Conservation (phyloP, 345 rosid species). For the Syzygium oleosum region DNA sequence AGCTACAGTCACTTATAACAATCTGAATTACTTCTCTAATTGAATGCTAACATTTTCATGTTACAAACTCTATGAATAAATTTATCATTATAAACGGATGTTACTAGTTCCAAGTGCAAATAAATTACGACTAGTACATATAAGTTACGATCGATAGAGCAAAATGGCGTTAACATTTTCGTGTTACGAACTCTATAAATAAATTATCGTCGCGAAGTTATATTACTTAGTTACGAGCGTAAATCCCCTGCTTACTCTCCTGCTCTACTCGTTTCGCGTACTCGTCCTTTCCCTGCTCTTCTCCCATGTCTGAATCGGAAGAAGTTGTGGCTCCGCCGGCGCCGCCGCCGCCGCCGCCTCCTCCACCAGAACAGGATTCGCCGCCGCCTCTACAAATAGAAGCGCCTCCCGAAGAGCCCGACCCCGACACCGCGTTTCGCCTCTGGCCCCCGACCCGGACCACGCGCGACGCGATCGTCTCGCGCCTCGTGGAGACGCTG, state of each 20-base stretch:
- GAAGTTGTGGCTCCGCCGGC: not conserved
- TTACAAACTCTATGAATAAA: not conserved
- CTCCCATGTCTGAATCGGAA: not conserved
- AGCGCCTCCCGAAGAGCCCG: not conserved
- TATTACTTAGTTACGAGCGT: not conserved
- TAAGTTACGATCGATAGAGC: too few species aligned
- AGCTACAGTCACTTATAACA: too few species aligned
- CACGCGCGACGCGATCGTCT: constrained; percentile 17
- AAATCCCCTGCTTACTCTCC: not conserved
- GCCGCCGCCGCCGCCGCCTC: not conserved
- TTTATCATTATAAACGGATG: not conserved
- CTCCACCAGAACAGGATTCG: not conserved
- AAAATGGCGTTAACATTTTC: not conserved
- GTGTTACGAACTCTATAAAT: not conserved
- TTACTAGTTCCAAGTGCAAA: too few species aligned
- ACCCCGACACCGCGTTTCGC: not conserved
- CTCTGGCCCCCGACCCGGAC: constrained; percentile 18
- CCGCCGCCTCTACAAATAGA: not conserved
- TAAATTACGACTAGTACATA: too few species aligned
- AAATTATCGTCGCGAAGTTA: not conserved
- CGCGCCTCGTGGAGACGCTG: constrained; percentile 14
- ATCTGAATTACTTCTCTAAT: too few species aligned
- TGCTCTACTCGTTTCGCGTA: not conserved
- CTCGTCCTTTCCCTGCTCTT: not conserved
- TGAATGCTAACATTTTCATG: not conserved